Evolutionary conservation across 2,329 filamentous ascomycete genomes (phyloP), one percentile per base, ranked within the genome.

Genomic region (Graphium sp.): DNA sequence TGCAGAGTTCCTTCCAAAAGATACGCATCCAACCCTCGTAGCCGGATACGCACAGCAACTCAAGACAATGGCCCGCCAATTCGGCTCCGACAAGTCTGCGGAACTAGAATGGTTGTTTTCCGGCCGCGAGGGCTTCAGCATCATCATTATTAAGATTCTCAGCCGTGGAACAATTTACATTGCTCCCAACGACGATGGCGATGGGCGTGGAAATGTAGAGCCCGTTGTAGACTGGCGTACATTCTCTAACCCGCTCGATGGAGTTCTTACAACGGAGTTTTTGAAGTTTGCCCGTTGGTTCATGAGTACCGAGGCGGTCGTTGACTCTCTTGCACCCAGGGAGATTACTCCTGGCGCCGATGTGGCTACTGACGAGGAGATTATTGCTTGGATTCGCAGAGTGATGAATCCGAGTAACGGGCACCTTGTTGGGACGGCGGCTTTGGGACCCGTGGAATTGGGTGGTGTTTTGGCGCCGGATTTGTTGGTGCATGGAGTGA

Each of bases 91-190:
- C 7, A 32, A 38, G 4, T 44, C 42, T 16, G 44, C 41, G 27
- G 26, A 39, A 2, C 35, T 44, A 11, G 43, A 41, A 31, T 26
- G 39, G 35, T 37, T 35, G 17, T 36, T 34, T 19, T 40, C 32
- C 18, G 37, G 32, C 7, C 21, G 31, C 0, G 32, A 28, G 11
- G 27, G 29, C 20, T 31, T 35, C 15, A 35, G 29, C 22, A 31
- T 34, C 17, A 39, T 38, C 11, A 32, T 44, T 1, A 37, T 40
- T 18, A 43, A 45, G 27, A 64, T 65, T 0, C 56, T 60, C 34
- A 66, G 60, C 1, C 56, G 65, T 3, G 66, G 66, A 12, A 52
- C 55, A 17, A 58, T 69, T 35, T 66, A 65, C 41, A 62, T 71
- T 33, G 48, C 48, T 12, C 49, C 50, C 10, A 27, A 50, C 4